phyloP scores from a whole-genome alignment of 2,329 filamentous ascomycete species.

The Fusarium sp. region DNA sequence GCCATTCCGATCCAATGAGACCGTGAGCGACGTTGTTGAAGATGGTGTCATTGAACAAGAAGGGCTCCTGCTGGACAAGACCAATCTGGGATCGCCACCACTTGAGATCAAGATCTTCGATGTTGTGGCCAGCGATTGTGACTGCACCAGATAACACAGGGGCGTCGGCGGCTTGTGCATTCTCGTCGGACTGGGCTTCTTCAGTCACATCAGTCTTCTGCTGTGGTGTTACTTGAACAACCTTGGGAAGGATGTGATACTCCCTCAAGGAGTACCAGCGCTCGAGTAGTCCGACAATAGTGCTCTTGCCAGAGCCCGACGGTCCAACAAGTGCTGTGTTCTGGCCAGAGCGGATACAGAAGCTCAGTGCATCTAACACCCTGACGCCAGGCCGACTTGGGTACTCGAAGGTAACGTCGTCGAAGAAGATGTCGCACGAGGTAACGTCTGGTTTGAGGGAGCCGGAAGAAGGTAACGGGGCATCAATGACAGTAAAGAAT shows the following conservation, averaged over 20 bases:
- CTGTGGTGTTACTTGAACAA: background rate
- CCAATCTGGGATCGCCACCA: slow-evolving; percentile 42
- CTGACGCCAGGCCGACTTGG: slow-evolving; percentile 35
- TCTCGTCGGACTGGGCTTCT: background rate
- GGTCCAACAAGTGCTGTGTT: slow-evolving; percentile 76
- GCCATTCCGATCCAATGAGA: slow-evolving; percentile 52
- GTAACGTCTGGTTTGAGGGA: slow-evolving; percentile 40
- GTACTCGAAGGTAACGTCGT: slow-evolving; percentile 37
- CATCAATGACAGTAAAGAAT: slow-evolving; percentile 48
- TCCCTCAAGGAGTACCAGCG: slow-evolving; percentile 67
- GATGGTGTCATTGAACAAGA: slow-evolving; percentile 63
- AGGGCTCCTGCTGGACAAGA: slow-evolving; percentile 66
- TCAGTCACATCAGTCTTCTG: background rate
- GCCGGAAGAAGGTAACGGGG: slow-evolving; percentile 33
- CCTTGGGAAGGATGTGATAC: slow-evolving; percentile 22
- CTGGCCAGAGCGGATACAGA: slow-evolving; percentile 67
- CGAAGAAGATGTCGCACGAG: slow-evolving; percentile 60
- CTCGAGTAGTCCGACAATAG: slow-evolving; percentile 73
- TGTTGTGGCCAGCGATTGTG: background rate
- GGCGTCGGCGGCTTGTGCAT: background rate
- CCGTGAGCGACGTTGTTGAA: slow-evolving; percentile 61
- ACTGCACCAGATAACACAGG: slow-evolving; percentile 13
- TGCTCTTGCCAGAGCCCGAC: slow-evolving; percentile 76
- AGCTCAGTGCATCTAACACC: slow-evolving; percentile 58
- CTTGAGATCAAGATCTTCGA: slow-evolving; percentile 34